These are phyloP conservation scores for Sisymbrium irio DNA, from an alignment of 345 rosid genomes.

Conservation along the genomic window DNA sequence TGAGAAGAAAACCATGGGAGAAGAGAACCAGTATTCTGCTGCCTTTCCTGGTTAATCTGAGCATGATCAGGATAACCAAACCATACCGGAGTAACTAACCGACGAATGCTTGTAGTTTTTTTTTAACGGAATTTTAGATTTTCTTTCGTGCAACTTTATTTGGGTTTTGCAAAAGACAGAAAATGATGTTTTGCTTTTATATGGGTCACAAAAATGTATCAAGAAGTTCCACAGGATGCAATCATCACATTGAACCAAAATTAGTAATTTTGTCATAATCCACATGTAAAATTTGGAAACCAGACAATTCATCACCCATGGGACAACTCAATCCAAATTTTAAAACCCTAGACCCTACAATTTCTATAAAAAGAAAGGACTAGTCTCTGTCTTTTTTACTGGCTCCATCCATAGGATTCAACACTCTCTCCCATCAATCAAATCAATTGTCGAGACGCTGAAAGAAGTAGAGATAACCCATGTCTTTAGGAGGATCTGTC, in stretches of 20 bases:
- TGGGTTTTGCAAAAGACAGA: not conserved
- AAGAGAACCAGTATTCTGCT: no score
- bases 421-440: not conserved
- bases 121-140: no score
- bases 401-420: not conserved
- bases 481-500: slow-evolving; percentile 84
- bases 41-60: no score
- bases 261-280: not conserved
- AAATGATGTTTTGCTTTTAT: not conserved
- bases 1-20: no score
- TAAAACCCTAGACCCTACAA: slow-evolving; percentile 18
- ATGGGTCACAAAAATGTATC: not conserved
- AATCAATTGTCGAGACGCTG: slow-evolving; percentile 65
- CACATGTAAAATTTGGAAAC: not conserved
- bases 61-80: no score
- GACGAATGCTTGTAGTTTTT: no score
- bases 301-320: not conserved
- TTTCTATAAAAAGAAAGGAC: slow-evolving; percentile 1
- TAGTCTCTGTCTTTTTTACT: slow-evolving; percentile 8
- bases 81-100: no score
- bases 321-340: slow-evolving; percentile 2
- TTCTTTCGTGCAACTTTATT: no score
- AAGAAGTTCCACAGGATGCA: not conserved
- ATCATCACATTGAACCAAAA: not conserved
- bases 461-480: slow-evolving; percentile 96